These are phyloP conservation scores for Exophiala lecanii-corni DNA, from an alignment of 2,329 filamentous ascomycete genomes.

Conservation along the genomic window DNA sequence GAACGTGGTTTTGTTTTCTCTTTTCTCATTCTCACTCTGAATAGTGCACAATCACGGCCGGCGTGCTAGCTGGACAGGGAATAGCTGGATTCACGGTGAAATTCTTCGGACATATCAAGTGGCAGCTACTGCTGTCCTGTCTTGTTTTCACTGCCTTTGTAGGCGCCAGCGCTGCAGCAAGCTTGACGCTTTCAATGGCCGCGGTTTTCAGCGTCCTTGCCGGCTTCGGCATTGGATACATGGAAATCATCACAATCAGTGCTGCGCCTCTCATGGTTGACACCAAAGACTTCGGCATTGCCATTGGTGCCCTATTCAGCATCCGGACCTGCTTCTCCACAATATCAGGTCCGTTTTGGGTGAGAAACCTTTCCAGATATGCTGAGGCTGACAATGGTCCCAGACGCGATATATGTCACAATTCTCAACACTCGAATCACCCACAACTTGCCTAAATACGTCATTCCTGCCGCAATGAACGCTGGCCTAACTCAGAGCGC, in stretches of 20 bases:
- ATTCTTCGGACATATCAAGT: slow-evolving; percentile 4
- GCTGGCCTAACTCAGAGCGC: slow-evolving; percentile 2
- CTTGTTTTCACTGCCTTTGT: slow-evolving; percentile 1
- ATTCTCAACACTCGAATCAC: slow-evolving; percentile 4
- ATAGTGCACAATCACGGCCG: too few relatives aligned
- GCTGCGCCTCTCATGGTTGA: slow-evolving; percentile 4
- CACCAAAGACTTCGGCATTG: slow-evolving; percentile 5
- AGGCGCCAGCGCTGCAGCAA: slow-evolving; percentile 2
- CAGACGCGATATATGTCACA: slow-evolving; percentile 4
- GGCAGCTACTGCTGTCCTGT: slow-evolving; percentile 2
- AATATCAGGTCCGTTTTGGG: too few relatives aligned
- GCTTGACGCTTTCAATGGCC: slow-evolving; percentile 1
- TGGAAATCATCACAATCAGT: slow-evolving; percentile 5
- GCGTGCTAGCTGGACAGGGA: slow-evolving; percentile 4
- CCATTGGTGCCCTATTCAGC: slow-evolving; percentile 5
- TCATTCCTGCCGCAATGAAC: slow-evolving; percentile 4
- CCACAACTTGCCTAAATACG: background rate
- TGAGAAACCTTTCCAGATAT: too few relatives aligned
- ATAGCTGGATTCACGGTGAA: slow-evolving; percentile 5
- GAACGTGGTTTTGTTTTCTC: too few relatives aligned
- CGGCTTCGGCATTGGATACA: slow-evolving; percentile 4
- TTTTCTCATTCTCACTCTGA: too few relatives aligned
- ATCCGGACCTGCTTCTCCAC: slow-evolving; percentile 6
- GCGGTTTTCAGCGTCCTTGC: slow-evolving; percentile 1
- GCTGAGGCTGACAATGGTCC: too few relatives aligned